Conservation (phyloP, 192 early-diverging fungal genomes). For the Linnemannia schmuckeri region DNA sequence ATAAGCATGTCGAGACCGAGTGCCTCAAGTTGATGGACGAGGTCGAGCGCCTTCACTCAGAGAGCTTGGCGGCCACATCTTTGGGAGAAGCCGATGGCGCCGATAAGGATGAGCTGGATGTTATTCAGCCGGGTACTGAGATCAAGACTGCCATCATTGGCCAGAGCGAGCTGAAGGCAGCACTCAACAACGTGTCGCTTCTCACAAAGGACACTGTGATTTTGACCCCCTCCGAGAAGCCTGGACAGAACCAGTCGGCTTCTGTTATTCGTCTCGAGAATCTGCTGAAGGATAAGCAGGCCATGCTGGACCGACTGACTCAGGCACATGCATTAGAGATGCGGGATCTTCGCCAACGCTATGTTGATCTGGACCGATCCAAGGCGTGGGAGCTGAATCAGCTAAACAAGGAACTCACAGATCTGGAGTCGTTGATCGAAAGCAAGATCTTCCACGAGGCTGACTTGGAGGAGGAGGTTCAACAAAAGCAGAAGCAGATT, state of each 20-base stretch:
- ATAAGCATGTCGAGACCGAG: slow-evolving; percentile 78
- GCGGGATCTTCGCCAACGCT: slow-evolving; percentile 60
- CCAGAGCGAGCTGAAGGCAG: slow-evolving; percentile 51
- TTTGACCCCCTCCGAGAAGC: slow-evolving; percentile 9
- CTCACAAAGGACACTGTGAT: slow-evolving; percentile 43
- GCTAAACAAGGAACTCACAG: slow-evolving; percentile 75
- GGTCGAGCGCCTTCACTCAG: slow-evolving; percentile 76
- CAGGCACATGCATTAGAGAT: slow-evolving; percentile 67
- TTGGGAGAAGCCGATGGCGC: slow-evolving; percentile 11
- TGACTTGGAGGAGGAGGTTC: slow-evolving; percentile 73
- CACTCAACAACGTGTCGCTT: slow-evolving; percentile 47
- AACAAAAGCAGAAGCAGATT: slow-evolving; percentile 59
- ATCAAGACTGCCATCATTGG: slow-evolving; percentile 61
- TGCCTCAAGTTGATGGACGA: slow-evolving; percentile 83
- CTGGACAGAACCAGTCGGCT: slow-evolving; percentile 30
- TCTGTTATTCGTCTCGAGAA: slow-evolving; percentile 52
- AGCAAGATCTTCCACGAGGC: slow-evolving; percentile 81
- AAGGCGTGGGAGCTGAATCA: slow-evolving; percentile 71
- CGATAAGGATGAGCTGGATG: slow-evolving; percentile 32
- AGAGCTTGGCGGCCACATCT: slow-evolving; percentile 52
- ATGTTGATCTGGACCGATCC: slow-evolving; percentile 67
- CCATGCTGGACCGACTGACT: slow-evolving; percentile 60
- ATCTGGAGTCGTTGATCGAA: slow-evolving; percentile 77
- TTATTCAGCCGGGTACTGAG: slow-evolving; percentile 12
- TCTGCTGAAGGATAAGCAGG: slow-evolving; percentile 58